These are phyloP conservation scores for Dipteronia sinensis DNA, from an alignment of 345 rosid genomes.

Conservation along the genomic window DNA sequence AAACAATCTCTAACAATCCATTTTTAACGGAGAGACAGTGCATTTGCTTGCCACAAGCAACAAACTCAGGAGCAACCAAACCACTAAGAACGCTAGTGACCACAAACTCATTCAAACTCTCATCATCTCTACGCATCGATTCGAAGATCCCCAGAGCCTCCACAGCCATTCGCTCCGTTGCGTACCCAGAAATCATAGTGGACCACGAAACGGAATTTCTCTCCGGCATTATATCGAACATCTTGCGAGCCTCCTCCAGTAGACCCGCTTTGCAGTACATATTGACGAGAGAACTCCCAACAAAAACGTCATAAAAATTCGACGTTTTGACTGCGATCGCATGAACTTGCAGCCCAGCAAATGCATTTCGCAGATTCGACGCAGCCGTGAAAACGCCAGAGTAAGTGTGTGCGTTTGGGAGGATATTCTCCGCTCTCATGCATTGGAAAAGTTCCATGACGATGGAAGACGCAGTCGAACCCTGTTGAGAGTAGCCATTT, in stretches of 20 bases:
- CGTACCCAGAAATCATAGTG: slow-evolving; percentile 76
- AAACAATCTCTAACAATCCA: slow-evolving; percentile 52
- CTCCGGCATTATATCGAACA: slow-evolving; percentile 65
- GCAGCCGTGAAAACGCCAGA: slow-evolving; percentile 71
- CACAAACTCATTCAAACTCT: slow-evolving; percentile 60
- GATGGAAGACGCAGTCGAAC: slow-evolving; percentile 36
- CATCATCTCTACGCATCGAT: slow-evolving; percentile 48
- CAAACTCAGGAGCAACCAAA: slow-evolving; percentile 44
- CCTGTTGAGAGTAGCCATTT: slow-evolving; percentile 66
- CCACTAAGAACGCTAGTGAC: slow-evolving; percentile 71
- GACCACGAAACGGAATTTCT: slow-evolving; percentile 67
- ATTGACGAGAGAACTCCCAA: slow-evolving; percentile 71
- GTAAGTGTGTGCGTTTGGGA: slow-evolving; percentile 81
- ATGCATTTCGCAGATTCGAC: slow-evolving; percentile 37
- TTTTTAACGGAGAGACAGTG: slow-evolving; percentile 57
- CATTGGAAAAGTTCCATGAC: slow-evolving; percentile 60
- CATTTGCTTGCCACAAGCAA: slow-evolving; percentile 56
- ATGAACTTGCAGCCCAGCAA: slow-evolving; percentile 66
- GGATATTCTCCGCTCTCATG: slow-evolving; percentile 61
- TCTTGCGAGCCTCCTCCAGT: slow-evolving; percentile 53
- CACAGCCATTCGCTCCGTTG: slow-evolving; percentile 45
- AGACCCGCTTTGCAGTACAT: slow-evolving; percentile 65
- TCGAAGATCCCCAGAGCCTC: slow-evolving; percentile 49
- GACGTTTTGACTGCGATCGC: slow-evolving; percentile 56
- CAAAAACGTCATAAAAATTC: slow-evolving; percentile 67